phyloP scores from a whole-genome alignment of 306 rosid genomes.

The Acacia melanoxylon region DNA sequence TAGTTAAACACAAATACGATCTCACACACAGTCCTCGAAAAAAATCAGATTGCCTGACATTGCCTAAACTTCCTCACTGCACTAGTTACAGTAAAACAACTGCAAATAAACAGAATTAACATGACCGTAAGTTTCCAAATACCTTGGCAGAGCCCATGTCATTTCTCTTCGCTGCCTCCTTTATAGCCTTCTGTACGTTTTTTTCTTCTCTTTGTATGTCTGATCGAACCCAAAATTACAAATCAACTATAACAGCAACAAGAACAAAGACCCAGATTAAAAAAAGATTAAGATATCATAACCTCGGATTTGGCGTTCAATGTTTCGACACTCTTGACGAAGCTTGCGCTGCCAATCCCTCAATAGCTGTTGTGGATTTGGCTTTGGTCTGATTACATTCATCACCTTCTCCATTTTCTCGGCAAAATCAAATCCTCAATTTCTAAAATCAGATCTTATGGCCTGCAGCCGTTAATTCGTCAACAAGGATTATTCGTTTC shows the following conservation, averaged over 20 bases:
- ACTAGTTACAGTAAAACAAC: background rate
- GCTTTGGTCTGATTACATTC: conserved; percentile 71
- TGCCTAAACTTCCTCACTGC: conserved; percentile 5
- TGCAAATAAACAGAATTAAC: conserved; percentile 7
- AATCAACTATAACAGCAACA: conserved; percentile 5
- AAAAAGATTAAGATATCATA: conserved; percentile 7
- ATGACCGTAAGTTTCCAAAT: background rate
- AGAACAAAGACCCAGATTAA: conserved; percentile 11
- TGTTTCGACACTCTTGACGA: conserved; percentile 87
- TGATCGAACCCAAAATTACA: conserved; percentile 31
- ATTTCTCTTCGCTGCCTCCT: conserved; percentile 92
- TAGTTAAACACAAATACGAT: background rate
- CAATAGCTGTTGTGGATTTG: conserved; percentile 68
- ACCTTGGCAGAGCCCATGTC: conserved; percentile 99
- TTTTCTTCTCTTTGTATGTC: conserved; percentile 92
- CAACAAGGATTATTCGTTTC: conserved; percentile 18
- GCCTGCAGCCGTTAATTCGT: background rate
- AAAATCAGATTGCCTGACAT: conserved; percentile 13
- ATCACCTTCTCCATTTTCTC: conserved; percentile 69
- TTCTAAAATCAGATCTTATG: background rate
- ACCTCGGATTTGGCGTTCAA: conserved; percentile 95
- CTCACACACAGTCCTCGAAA: conserved; percentile 17
- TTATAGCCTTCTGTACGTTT: conserved; percentile 83
- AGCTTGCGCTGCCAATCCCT: conserved; percentile 90
- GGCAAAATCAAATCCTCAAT: conserved; percentile 24